Evolutionary conservation across 192 early-diverging fungal species (phyloP), one percentile per base, ranked within the genome.

Genomic region (Coemansia sp.): DNA sequence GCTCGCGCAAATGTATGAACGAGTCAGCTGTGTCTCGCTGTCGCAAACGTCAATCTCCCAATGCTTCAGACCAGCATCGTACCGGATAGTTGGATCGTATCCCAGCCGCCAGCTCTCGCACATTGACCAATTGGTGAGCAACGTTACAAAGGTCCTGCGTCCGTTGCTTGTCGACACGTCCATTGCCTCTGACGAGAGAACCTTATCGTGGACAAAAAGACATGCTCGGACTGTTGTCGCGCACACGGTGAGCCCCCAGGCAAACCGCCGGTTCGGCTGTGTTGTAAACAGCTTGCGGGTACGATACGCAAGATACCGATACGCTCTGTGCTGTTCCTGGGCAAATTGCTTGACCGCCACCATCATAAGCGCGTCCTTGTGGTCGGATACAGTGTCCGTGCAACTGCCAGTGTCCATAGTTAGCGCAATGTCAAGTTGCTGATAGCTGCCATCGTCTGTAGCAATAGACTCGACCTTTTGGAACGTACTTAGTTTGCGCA

Each of bases 191-290:
- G 70, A 72, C 5, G 47, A 23, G 11, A 39, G 32, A 5, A 57
- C 17, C 10, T 49, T 56, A 45, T 62, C 38, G 53, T 56, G 21
- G 24, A 15, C 35, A 2, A 66, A 35, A 1, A 72, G 15, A 19
- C 60, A 58, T 0, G 51, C 60, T 2, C 22, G 25, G 1, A 52
- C 63, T 3, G 25, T 10, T 5, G 64, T 63, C 3, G 32, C 67
- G 38, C 59, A 69, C 4, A 53, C 9, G 4, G 60, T 63, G 2
- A 75, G 60, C 9, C 73, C 73, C 68, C 73, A 76, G 25, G 52
- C 7, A 21, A 67, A 66, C 14, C 50, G 38, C 5, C 64, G 63
- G 60, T 55, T 38, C 11, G 21, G 25, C 56, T 70, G 67, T 3
- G 39, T 29, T 1, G 43, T 25, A 19, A 70, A 70, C 5, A 70